phyloP scores from a whole-genome alignment of 148 eudicot species.

The Silene conica region DNA sequence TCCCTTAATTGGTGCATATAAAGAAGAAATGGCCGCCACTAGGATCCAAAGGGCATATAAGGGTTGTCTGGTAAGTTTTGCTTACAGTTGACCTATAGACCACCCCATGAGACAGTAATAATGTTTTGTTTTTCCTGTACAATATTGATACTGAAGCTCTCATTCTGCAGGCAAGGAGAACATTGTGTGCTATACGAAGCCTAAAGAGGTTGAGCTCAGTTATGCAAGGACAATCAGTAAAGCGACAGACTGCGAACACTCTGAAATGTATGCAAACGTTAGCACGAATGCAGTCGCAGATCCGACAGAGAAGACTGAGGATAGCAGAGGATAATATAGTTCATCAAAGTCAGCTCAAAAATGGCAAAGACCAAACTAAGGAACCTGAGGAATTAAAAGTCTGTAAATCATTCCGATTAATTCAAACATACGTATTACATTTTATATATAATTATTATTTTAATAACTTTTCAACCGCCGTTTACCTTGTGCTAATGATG shows the following conservation, averaged over 20 bases:
- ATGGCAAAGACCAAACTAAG: constrained; percentile 70
- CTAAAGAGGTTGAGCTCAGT: constrained; percentile 55
- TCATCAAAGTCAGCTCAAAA: constrained; percentile 60
- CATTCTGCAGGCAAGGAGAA: constrained; percentile 62
- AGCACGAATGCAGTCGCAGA: constrained; percentile 69
- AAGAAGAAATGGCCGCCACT: too few species aligned
- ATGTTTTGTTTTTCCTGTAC: too few species aligned
- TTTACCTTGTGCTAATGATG: too few species aligned
- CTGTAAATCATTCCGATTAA: neutral
- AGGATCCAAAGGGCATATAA: too few species aligned
- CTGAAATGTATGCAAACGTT: constrained; percentile 78
- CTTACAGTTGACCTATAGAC: too few species aligned
- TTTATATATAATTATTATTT: neutral
- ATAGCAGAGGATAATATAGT: constrained; percentile 77
- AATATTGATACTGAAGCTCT: too few species aligned
- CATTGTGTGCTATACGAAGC: constrained; percentile 64
- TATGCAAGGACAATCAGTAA: constrained; percentile 57
- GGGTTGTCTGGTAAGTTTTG: too few species aligned
- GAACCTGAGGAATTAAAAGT: constrained; percentile 61
- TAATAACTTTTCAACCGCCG: too few species aligned
- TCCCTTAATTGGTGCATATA: too few species aligned
- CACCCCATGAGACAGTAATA: too few species aligned
- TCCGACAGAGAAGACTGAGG: constrained; percentile 63
- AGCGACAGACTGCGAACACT: constrained; percentile 65
- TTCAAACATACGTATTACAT: too few species aligned